Conservation (phyloP, 1,284 basidiomycete genomes). For the Ganoderma lingzhi region DNA sequence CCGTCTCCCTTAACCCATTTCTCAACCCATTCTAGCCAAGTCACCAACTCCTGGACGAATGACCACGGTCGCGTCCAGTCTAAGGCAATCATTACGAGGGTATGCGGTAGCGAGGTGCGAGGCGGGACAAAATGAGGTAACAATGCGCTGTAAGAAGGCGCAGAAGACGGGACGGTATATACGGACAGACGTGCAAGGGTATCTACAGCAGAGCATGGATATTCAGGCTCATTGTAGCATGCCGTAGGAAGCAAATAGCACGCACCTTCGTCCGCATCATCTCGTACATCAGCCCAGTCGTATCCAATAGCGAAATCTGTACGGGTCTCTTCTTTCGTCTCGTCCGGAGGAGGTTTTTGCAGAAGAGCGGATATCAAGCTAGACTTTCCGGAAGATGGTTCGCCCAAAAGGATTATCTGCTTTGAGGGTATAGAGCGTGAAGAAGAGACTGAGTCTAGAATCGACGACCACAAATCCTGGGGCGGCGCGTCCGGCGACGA, state of each 20-base stretch:
- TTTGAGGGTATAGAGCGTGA: constrained; percentile 87
- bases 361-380: constrained; percentile 73
- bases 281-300: constrained; percentile 85
- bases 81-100: constrained; percentile 87
- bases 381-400: constrained; percentile 81
- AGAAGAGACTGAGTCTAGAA: constrained; percentile 88
- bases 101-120: constrained; percentile 73
- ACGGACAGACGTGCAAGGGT: constrained; percentile 88
- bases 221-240: background rate
- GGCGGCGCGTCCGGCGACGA: constrained; percentile 74
- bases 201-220: constrained; percentile 54
- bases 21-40: constrained; percentile 89
- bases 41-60: constrained; percentile 88
- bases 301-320: constrained; percentile 87
- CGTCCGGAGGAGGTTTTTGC: constrained; percentile 66
- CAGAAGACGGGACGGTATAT: constrained; percentile 87
- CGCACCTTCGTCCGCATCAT: constrained; percentile 90
- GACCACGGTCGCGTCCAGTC: constrained; percentile 97
- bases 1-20: constrained; percentile 78
- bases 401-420: constrained; percentile 84
- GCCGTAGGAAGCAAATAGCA: constrained; percentile 14
- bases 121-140: constrained; percentile 87
- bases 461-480: constrained; percentile 90
- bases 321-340: constrained; percentile 60
- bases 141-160: constrained; percentile 77